These are phyloP conservation scores for Pseudozyma pruni DNA, from an alignment of 1,284 basidiomycete species.

Conservation along the genomic window DNA sequence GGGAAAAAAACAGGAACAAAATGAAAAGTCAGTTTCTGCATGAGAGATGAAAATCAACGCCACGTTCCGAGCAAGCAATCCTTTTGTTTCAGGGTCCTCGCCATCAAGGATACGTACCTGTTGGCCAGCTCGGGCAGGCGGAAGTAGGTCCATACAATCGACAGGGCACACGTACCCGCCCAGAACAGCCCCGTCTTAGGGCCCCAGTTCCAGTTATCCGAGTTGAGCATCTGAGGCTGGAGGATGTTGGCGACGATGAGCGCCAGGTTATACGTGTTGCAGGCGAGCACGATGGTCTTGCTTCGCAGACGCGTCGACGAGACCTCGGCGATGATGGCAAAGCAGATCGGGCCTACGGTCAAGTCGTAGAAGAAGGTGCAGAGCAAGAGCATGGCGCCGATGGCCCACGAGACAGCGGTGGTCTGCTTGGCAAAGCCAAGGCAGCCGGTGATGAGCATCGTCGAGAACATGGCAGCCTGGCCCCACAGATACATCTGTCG, in stretches of 20 bases:
- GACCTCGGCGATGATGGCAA: slow-evolving; percentile 71
- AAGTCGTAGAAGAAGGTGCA: slow-evolving; percentile 69
- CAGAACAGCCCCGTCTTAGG: slow-evolving; percentile 69
- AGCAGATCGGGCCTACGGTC: slow-evolving; percentile 69
- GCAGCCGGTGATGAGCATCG: slow-evolving; percentile 71
- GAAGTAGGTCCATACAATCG: slow-evolving; percentile 67
- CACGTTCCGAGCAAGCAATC: neutral
- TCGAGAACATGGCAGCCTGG: slow-evolving; percentile 67
- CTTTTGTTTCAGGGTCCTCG: too few species aligned
- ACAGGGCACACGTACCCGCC: slow-evolving; percentile 67
- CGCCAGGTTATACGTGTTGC: slow-evolving; percentile 69
- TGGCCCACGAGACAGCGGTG: slow-evolving; percentile 63
- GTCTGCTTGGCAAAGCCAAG: slow-evolving; percentile 51
- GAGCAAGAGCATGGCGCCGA: slow-evolving; percentile 69
- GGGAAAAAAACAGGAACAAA: neutral
- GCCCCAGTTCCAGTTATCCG: slow-evolving; percentile 69
- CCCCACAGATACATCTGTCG: slow-evolving; percentile 70
- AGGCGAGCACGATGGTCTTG: slow-evolving; percentile 72
- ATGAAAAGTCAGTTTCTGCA: slow-evolving; percentile 4
- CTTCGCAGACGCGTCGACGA: slow-evolving; percentile 70
- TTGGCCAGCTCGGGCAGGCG: slow-evolving; percentile 68
- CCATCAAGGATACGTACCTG: slow-evolving; percentile 13
- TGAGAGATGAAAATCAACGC: neutral
- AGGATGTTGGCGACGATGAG: slow-evolving; percentile 69
- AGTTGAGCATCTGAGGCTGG: slow-evolving; percentile 69